Base-by-base conservation (phyloP, 2,329 filamentous ascomycete species). In the Penicillium sp. region DNA sequence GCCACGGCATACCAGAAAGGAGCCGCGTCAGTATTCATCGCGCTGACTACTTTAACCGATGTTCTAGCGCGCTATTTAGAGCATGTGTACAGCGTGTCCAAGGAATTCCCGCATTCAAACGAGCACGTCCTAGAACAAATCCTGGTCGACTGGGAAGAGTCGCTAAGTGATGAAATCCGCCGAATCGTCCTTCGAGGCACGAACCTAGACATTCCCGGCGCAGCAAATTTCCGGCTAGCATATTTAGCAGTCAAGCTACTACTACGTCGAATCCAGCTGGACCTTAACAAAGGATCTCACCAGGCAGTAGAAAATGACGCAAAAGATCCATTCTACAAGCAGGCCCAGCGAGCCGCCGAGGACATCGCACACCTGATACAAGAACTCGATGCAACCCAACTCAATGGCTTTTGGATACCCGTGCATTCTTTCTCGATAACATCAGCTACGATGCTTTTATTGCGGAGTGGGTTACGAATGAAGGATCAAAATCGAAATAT, bases 381-480 rank as follows among this genome's bases (percentile, higher is more conserved):
- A 40, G 79, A 81, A 42, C 63, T 83, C 0, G 66, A 72, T 3
- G 69, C 72, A 4, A 49, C 68, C 1, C 77, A 81, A 14, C 67
- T 82, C 0, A 67, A 71, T 2, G 81, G 78, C 44, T 83, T 81
- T 53, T 83, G 80, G 80, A 68, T 82, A 2, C 74, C 81, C 0
- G 71, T 78, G 3, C 72, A 73, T 33, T 75, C 79, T 0, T 83
- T 81, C 51, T 70, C 75, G 1, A 75, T 81, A n/a, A 75, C 79
- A 0, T 77, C 78, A 1, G 79, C 81, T 0, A 75, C 78, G 13
- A 81, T 77, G 36, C 82, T 83, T 34, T 64, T 83, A 24, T 65
- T 83, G 8, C 73, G 81, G 64, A 26, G 61, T 6, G 77, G 77
- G 0, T 65, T 82, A 9, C 66, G 67, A n/a, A 72, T 81, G 49